phyloP scores from a whole-genome alignment of 805 yeast genomes.

The Cyberlindnera mycetangii region DNA sequence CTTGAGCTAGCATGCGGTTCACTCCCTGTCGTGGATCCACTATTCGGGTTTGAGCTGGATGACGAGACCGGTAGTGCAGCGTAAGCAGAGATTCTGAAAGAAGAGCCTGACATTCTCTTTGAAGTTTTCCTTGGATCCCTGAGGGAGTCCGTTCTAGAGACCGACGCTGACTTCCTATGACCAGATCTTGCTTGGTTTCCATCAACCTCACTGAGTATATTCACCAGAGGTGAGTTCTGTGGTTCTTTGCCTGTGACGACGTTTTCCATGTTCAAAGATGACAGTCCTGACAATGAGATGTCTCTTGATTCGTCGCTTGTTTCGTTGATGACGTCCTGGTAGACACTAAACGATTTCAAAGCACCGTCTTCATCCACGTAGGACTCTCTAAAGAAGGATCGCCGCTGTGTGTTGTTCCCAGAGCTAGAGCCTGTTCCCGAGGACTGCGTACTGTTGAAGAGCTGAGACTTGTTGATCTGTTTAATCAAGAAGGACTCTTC shows the following conservation, averaged over 20 bases:
- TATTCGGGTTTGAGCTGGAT: background rate
- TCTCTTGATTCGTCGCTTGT: conserved; percentile 22
- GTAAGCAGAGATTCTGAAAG: conserved; percentile 9
- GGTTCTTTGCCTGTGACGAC: conserved; percentile 3
- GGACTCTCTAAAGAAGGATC: conserved; percentile 25
- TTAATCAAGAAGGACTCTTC: conserved; percentile 29
- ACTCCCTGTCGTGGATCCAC: background rate
- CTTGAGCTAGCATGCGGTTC: conserved; percentile 1
- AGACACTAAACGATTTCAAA: conserved; percentile 22
- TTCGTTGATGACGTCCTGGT: conserved; percentile 25
- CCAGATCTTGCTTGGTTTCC: conserved; percentile 1
- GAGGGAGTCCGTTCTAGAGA: conserved; percentile 11
- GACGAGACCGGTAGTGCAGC: background rate
- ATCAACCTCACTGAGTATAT: conserved; percentile 19
- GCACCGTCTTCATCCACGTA: conserved; percentile 27
- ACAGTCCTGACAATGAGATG: conserved; percentile 19
- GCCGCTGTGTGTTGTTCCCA: conserved; percentile 9
- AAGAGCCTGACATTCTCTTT: conserved; percentile 10
- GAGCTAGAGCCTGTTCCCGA: conserved; percentile 4
- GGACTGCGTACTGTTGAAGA: conserved; percentile 21
- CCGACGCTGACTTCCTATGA: conserved; percentile 6
- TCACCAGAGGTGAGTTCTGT: conserved; percentile 5
- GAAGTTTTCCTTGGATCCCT: conserved; percentile 6
- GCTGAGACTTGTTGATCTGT: conserved; percentile 26
- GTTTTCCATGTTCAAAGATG: conserved; percentile 20